phyloP scores from a whole-genome alignment of 306 rosid genomes.

The Purshia tridentata region DNA sequence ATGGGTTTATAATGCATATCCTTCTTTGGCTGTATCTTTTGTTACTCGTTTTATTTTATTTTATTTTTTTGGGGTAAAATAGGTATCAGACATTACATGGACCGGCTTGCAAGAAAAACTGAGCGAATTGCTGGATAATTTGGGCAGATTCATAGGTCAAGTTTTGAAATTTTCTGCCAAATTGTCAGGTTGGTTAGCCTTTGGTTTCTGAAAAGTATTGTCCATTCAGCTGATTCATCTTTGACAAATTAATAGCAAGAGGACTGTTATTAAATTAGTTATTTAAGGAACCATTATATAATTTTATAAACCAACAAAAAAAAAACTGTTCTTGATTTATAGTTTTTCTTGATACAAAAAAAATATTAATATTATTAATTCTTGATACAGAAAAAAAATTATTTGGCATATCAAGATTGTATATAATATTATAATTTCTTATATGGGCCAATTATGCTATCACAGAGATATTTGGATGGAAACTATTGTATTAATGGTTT shows the following conservation, averaged over 20 bases:
- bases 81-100: constrained; percentile 97
- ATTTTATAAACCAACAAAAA: too few species aligned
- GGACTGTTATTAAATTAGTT: not conserved
- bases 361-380: too few species aligned
- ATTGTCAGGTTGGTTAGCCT: constrained; percentile 73
- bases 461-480: not conserved
- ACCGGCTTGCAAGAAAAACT: constrained; percentile 89
- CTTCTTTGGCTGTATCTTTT: not conserved
- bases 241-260: not conserved
- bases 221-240: not conserved
- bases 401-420: too few species aligned
- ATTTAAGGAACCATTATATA: not conserved
- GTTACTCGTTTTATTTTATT: constrained; percentile 1
- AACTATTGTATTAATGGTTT: not conserved
- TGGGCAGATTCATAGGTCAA: constrained; percentile 88
- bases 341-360: not conserved
- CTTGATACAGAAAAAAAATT: too few species aligned
- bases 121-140: constrained; percentile 79
- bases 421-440: not conserved
- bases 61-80: not conserved
- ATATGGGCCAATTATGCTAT: not conserved
- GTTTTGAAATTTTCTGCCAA: constrained; percentile 93
- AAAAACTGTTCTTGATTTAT: not conserved
- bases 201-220: not conserved
- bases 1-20: constrained; percentile 1